These are phyloP conservation scores for Talaromyces wortmannii DNA, from an alignment of 495 filamentous ascomycete genomes.

Conservation along the genomic window DNA sequence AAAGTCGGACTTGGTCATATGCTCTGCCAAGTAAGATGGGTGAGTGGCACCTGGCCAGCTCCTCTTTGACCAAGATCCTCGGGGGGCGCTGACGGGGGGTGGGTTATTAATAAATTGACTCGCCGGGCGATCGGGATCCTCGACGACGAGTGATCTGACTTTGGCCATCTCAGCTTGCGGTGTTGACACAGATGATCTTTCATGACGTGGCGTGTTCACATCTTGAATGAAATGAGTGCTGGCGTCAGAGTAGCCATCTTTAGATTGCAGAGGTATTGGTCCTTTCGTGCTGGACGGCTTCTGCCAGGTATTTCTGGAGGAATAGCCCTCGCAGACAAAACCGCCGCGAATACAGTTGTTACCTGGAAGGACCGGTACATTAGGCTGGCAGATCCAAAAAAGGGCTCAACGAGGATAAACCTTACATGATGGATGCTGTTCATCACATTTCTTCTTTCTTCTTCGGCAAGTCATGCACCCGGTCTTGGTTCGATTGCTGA, in stretches of 20 bases:
- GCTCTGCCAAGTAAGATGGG: conserved; percentile 28
- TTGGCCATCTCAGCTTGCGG: conserved; percentile 32
- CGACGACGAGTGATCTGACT: conserved; percentile 34
- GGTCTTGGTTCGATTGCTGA: conserved; percentile 95
- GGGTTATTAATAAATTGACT: conserved; percentile 32
- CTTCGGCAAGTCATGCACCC: conserved; percentile 92
- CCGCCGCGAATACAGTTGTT: conserved; percentile 89
- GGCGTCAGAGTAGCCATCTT: conserved; percentile 61
- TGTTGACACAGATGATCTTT: conserved; percentile 25
- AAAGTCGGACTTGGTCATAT: conserved; percentile 30
- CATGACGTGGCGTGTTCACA: conserved; percentile 34
- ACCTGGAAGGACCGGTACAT: conserved; percentile 43
- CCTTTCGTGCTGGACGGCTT: conserved; percentile 52
- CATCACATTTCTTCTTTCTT: conserved; percentile 98
- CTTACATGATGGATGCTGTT: conserved; percentile 87
- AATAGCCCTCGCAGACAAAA: conserved; percentile 93
- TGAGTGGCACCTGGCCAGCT: conserved; percentile 25
- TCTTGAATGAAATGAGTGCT: conserved; percentile 38
- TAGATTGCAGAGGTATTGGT: conserved; percentile 78
- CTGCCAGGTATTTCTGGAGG: conserved; percentile 66
- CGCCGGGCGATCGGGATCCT: conserved; percentile 33
- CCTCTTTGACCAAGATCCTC: conserved; percentile 35
- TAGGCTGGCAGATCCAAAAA: not conserved
- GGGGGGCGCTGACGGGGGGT: conserved; percentile 23
- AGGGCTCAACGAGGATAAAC: conserved; percentile 3